Conservation (phyloP, 2,329 filamentous ascomycete species). For the Diaporthe aspalathi region DNA sequence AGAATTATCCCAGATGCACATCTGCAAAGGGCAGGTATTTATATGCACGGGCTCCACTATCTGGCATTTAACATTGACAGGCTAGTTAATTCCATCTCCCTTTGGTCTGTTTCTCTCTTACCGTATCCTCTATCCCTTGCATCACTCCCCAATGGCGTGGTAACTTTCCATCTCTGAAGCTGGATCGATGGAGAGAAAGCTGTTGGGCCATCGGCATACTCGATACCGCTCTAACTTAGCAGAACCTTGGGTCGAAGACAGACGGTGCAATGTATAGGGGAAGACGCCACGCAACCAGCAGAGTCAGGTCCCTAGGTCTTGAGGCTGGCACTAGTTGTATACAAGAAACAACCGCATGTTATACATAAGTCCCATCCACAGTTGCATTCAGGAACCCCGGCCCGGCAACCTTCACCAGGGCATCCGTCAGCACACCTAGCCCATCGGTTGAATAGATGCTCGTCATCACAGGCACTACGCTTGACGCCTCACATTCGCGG, state of each 20-base stretch:
- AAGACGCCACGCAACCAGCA: no score
- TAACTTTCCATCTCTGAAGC: no score
- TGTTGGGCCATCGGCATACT: background rate
- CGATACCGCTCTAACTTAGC: background rate
- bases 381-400: conserved; percentile 33
- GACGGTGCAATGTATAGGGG: background rate
- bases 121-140: background rate
- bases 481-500: conserved; percentile 35
- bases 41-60: conserved; percentile 4
- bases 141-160: background rate
- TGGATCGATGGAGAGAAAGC: no score
- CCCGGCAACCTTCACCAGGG: conserved; percentile 28
- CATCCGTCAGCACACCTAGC: background rate
- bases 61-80: background rate
- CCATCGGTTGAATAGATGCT: conserved; percentile 34
- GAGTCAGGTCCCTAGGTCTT: no score
- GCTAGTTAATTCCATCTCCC: background rate
- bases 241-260: background rate
- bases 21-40: background rate
- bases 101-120: background rate
- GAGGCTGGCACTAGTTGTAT: background rate
- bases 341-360: background rate
- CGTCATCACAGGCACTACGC: conserved; percentile 27
- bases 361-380: conserved; percentile 14
- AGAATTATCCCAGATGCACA: background rate